Conservation (phyloP, 257 asterid species). For the Mentha longifolia region DNA sequence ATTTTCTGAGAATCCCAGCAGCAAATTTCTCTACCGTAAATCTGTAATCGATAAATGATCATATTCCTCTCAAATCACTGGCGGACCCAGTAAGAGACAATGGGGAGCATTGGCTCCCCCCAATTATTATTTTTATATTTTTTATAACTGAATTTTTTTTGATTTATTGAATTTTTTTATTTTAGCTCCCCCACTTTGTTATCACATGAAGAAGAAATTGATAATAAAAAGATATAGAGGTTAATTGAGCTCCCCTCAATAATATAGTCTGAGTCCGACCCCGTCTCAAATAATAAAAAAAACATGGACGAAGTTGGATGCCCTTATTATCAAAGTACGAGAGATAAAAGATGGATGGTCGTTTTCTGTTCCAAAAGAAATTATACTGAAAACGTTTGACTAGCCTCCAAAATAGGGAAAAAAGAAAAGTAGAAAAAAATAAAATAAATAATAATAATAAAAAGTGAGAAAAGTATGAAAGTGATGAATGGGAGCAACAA, state of each 20-base stretch:
- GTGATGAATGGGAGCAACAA: constrained; percentile 44
- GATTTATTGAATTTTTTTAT: too few relatives aligned
- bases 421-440: constrained; percentile 7
- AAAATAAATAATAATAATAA: too few relatives aligned
- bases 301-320: constrained; percentile 43
- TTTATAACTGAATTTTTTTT: too few relatives aligned
- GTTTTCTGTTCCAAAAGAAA: constrained; percentile 44
- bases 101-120: too few relatives aligned
- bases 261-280: too few relatives aligned
- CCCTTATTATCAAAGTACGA: constrained; percentile 53
- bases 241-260: too few relatives aligned
- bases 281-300: too few relatives aligned
- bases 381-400: constrained; percentile 38
- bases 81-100: too few relatives aligned
- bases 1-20: constrained; percentile 26
- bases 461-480: constrained; percentile 13
- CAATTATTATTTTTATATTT: too few relatives aligned
- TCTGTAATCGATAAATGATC: constrained; percentile 14
- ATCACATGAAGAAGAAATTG: too few relatives aligned
- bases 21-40: constrained; percentile 21
- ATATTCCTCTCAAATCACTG: constrained; percentile 7
- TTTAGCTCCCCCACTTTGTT: too few relatives aligned
- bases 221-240: too few relatives aligned
- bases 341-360: constrained; percentile 54
- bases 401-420: constrained; percentile 32